Evolutionary conservation across 106 monocot species (phyloP).

Genomic region (Phalaenopsis aphrodite): DNA sequence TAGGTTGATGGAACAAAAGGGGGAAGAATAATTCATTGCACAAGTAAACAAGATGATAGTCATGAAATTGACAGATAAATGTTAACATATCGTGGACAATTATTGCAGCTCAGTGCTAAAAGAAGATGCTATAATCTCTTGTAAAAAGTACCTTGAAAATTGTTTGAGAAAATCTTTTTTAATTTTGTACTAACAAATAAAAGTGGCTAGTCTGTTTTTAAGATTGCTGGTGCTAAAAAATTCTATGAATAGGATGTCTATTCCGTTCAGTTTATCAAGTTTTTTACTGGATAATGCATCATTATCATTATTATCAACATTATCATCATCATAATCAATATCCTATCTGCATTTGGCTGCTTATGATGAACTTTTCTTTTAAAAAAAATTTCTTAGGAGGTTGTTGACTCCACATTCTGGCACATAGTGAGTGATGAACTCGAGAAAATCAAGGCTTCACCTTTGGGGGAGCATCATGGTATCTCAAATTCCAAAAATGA

Average conservation of each 20-base stretch:
- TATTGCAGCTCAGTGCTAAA: not conserved
- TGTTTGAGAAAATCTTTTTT: not conserved
- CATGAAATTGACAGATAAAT: not conserved
- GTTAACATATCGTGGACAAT: not conserved
- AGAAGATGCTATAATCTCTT: not conserved
- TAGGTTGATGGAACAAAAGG: not conserved
- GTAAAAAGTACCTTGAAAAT: not conserved
- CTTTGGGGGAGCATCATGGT: constrained; percentile 9
- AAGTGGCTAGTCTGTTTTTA: not conserved
- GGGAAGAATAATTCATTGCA: not conserved
- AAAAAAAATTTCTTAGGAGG: constrained; percentile 28
- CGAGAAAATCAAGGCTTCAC: constrained; percentile 54
- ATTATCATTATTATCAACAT: not conserved
- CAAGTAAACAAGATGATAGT: not conserved
- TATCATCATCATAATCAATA: not conserved
- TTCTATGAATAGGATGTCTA: not conserved
- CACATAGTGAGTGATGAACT: constrained; percentile 74
- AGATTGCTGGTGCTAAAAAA: not conserved
- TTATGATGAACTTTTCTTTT: not conserved
- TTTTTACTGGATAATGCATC: not conserved
- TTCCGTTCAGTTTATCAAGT: not conserved
- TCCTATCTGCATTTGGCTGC: not conserved
- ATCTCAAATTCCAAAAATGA: constrained; percentile 16
- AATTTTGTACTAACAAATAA: not conserved
- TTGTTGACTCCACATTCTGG: constrained; percentile 42